Conservation (phyloP, 805 yeast species). For the Ogataea glucozyma region DNA sequence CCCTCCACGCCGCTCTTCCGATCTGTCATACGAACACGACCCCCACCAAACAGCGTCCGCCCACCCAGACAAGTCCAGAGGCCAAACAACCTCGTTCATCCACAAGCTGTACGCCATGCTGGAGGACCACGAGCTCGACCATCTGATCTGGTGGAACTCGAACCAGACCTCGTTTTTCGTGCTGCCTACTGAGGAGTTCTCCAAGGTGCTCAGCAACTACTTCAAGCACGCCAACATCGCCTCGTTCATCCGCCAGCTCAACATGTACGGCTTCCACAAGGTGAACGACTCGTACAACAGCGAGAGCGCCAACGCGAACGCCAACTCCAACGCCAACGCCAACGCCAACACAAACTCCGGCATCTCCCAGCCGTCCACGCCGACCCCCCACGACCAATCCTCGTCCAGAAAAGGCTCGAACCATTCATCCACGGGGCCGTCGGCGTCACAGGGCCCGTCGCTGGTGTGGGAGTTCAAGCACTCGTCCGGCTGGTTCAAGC, state of each 20-base stretch:
- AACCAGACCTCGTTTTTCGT: constrained; percentile 70
- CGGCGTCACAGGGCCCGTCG: too few species aligned
- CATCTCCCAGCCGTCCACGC: constrained; percentile 9
- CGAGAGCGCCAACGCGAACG: constrained; percentile 11
- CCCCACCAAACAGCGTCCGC: neutral
- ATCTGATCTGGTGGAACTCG: constrained; percentile 82
- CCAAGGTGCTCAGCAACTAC: constrained; percentile 65
- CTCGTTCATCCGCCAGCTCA: constrained; percentile 74
- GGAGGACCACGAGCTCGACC: constrained; percentile 70
- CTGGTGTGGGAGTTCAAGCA: constrained; percentile 85
- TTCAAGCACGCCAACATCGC: constrained; percentile 83
- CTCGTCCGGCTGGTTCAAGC: constrained; percentile 71
- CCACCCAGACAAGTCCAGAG: constrained; percentile 17
- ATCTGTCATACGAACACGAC: neutral
- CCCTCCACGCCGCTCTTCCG: too few species aligned
- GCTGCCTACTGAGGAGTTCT: constrained; percentile 84
- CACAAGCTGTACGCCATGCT: constrained; percentile 91
- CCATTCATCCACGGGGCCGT: constrained; percentile 21
- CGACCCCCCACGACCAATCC: constrained; percentile 1
- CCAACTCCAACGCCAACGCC: constrained; percentile 11
- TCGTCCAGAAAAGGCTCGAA: constrained; percentile 27
- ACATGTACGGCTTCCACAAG: constrained; percentile 83
- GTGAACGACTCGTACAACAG: constrained; percentile 51
- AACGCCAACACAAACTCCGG: neutral
- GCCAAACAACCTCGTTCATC: constrained; percentile 55